These are phyloP conservation scores for Candida frijolesensis DNA, from an alignment of 1,139 yeast species.

Conservation along the genomic window DNA sequence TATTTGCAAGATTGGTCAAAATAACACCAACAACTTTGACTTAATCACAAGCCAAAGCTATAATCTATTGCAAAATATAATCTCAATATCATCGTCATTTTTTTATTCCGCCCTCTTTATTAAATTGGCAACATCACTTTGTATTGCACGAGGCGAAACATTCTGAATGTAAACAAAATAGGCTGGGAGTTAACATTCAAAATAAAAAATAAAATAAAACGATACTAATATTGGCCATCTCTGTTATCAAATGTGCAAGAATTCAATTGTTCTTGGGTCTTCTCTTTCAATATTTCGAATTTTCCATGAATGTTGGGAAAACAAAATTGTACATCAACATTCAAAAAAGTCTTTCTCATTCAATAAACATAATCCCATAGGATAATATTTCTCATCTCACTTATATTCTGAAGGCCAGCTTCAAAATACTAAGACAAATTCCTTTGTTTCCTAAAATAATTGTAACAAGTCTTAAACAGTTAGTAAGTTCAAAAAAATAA, in stretches of 20 bases:
- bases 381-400: neutral
- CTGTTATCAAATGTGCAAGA: neutral
- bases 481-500: conserved; percentile 7
- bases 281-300: conserved; percentile 6
- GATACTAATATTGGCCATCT: neutral
- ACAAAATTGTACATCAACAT: neutral
- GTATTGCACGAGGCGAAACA: neutral
- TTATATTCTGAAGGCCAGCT: conserved; percentile 3
- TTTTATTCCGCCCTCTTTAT: neutral
- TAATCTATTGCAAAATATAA: neutral
- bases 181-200: neutral
- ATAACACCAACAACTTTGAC: neutral
- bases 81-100: neutral
- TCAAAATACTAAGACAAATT: neutral
- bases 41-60: neutral
- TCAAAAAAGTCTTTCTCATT: conserved; percentile 1
- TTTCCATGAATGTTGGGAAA: neutral
- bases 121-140: neutral
- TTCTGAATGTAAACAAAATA: conserved; percentile 1
- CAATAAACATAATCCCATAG: conserved; percentile 3
- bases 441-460: conserved; percentile 3
- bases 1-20: neutral
- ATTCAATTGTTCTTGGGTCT: neutral
- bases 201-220: neutral
- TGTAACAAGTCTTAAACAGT: conserved; percentile 5